These are phyloP conservation scores for Monilinia aucupariae DNA, from an alignment of 2,329 filamentous ascomycete species.

Conservation along the genomic window DNA sequence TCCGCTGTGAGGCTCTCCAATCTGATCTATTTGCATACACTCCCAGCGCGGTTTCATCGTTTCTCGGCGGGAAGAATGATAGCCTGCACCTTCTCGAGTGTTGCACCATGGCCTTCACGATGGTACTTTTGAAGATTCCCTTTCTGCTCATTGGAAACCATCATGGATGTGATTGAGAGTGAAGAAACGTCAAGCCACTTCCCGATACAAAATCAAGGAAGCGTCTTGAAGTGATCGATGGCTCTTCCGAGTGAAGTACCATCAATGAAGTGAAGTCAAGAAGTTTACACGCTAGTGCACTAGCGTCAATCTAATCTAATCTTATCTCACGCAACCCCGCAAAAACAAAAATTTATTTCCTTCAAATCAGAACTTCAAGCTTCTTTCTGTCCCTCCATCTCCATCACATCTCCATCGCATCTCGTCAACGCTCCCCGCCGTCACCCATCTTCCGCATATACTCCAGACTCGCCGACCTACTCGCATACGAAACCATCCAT, in stretches of 20 bases:
- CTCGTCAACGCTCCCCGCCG: no score
- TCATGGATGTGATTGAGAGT: neutral
- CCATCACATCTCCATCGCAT: no score
- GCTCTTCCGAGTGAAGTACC: neutral
- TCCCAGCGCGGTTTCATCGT: neutral
- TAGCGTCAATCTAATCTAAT: constrained; percentile 12
- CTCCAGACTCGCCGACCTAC: no score
- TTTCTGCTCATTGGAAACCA: neutral
- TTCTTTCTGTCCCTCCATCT: neutral
- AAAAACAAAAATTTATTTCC: constrained; percentile 12
- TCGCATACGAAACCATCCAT: neutral
- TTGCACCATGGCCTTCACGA: no score
- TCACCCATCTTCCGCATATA: no score
- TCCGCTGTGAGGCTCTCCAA: no score
- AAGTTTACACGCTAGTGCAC: neutral
- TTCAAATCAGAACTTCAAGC: neutral
- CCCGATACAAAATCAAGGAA: no score
- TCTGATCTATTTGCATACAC: neutral
- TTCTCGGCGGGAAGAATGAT: neutral
- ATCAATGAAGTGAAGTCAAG: neutral
- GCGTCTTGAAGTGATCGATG: no score
- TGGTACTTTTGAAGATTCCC: neutral
- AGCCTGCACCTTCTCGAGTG: no score
- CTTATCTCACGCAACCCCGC: constrained; percentile 11
- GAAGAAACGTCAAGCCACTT: neutral